Conservation (phyloP, 352 stramenopile species). For the Plasmopara halstedii region DNA sequence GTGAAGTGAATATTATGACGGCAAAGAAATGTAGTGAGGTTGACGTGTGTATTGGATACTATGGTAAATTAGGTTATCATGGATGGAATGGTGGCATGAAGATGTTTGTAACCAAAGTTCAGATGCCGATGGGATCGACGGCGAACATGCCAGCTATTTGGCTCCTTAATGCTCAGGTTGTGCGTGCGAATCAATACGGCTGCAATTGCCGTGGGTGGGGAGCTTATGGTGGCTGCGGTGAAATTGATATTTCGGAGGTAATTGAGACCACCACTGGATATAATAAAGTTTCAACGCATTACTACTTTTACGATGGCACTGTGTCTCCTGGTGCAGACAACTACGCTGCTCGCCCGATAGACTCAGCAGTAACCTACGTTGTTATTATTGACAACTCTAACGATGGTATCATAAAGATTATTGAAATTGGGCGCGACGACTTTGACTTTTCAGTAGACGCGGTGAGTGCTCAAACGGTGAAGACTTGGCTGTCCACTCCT, state of each 20-base stretch:
- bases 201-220: conserved; percentile 68
- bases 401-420: conserved; percentile 35
- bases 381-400: conserved; percentile 46
- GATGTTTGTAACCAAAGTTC: conserved; percentile 71
- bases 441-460: conserved; percentile 35
- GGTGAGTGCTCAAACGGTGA: conserved; percentile 24
- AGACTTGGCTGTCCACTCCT: conserved; percentile 26
- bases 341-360: conserved; percentile 26
- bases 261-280: conserved; percentile 52
- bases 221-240: conserved; percentile 49
- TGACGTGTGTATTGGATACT: conserved; percentile 53
- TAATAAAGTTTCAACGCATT: conserved; percentile 61
- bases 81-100: conserved; percentile 70
- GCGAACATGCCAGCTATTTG: conserved; percentile 68
- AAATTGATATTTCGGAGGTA: conserved; percentile 67
- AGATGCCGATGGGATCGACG: conserved; percentile 37
- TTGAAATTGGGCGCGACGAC: conserved; percentile 35
- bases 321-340: conserved; percentile 42
- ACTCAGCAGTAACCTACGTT: conserved; percentile 35
- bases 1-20: conserved; percentile 74
- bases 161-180: conserved; percentile 70
- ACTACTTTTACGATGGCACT: conserved; percentile 66
- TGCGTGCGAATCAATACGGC: conserved; percentile 60
- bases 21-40: conserved; percentile 38
- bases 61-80: conserved; percentile 56